Percentiles rank a stretch among this genome's conserved stretches.
Evolutionary conservation across 2,329 filamentous ascomycete genomes (phyloP).

Genomic region (Aspergillus fijiensis): DNA sequence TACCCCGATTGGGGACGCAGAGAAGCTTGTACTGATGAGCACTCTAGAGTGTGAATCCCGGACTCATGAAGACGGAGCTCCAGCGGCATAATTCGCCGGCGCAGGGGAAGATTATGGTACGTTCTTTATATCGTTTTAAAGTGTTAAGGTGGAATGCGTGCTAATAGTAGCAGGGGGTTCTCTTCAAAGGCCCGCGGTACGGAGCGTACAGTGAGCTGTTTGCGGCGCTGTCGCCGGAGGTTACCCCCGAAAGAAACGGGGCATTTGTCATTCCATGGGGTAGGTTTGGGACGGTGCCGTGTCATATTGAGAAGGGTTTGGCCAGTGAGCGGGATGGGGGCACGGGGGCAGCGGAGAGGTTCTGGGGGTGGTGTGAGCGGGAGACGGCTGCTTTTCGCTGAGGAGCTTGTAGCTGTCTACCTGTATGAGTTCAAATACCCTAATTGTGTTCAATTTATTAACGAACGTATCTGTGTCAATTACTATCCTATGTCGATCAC

Average conservation of each 20-base stretch:
- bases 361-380: constrained; percentile 42
- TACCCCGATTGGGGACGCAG: no score
- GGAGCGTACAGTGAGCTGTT: constrained; percentile 42
- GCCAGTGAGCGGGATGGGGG: constrained; percentile 25
- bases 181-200: constrained; percentile 32
- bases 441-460: background rate
- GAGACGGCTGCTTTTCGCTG: background rate
- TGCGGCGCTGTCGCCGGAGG: constrained; percentile 33
- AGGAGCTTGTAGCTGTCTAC: background rate
- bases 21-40: background rate
- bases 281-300: constrained; percentile 30
- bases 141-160: constrained; percentile 18
- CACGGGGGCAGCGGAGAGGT: constrained; percentile 31
- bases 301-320: constrained; percentile 26
- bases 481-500: no score
- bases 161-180: background rate
- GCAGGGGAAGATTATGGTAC: background rate
- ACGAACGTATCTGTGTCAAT: no score
- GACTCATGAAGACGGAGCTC: constrained; percentile 42
- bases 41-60: background rate
- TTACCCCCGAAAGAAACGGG: constrained; percentile 34
- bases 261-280: constrained; percentile 53
- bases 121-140: no score
- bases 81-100: constrained; percentile 20
- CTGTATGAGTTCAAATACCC: no score